Conservation (phyloP, 768 basidiomycete species). For the Suillus subluteus region DNA sequence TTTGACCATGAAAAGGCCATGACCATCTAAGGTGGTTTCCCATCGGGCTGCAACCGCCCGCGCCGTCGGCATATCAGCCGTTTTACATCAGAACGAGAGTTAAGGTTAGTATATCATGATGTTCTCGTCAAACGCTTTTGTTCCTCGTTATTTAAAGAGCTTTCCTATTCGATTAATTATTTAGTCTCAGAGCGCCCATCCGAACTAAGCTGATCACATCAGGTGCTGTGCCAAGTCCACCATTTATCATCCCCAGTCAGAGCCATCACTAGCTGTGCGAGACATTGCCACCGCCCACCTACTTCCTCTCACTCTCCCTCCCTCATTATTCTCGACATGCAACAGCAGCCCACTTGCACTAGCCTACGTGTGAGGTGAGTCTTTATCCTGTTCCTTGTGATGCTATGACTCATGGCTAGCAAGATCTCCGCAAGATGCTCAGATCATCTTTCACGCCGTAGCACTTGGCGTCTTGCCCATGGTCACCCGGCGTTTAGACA, state of each 20-base stretch:
- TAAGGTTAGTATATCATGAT: slow-evolving; percentile 33
- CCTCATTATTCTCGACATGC: slow-evolving; percentile 43
- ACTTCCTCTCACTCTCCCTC: background rate
- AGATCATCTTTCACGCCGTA: slow-evolving; percentile 77
- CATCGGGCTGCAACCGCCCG: slow-evolving; percentile 25
- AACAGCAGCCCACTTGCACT: slow-evolving; percentile 67
- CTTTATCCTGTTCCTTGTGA: background rate
- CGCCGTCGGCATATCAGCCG: slow-evolving; percentile 23
- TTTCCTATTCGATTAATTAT: slow-evolving; percentile 7
- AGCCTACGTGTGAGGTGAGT: slow-evolving; percentile 55
- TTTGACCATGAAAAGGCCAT: slow-evolving; percentile 29
- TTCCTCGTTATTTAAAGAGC: slow-evolving; percentile 35
- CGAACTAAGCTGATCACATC: slow-evolving; percentile 9
- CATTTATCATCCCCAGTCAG: slow-evolving; percentile 10
- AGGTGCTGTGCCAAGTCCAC: slow-evolving; percentile 1
- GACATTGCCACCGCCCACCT: background rate
- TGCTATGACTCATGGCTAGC: slow-evolving; percentile 3
- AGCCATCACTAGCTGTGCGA: slow-evolving; percentile 2
- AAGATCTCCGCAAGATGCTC: slow-evolving; percentile 66
- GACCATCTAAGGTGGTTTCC: slow-evolving; percentile 26
- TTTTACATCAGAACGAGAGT: slow-evolving; percentile 36
- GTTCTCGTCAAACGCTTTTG: slow-evolving; percentile 21
- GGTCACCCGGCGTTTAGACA: slow-evolving; percentile 72
- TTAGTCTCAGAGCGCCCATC: slow-evolving; percentile 7
- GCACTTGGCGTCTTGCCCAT: slow-evolving; percentile 59